Conservation (phyloP, 257 asterid genomes). For the Scutellaria barbata region DNA sequence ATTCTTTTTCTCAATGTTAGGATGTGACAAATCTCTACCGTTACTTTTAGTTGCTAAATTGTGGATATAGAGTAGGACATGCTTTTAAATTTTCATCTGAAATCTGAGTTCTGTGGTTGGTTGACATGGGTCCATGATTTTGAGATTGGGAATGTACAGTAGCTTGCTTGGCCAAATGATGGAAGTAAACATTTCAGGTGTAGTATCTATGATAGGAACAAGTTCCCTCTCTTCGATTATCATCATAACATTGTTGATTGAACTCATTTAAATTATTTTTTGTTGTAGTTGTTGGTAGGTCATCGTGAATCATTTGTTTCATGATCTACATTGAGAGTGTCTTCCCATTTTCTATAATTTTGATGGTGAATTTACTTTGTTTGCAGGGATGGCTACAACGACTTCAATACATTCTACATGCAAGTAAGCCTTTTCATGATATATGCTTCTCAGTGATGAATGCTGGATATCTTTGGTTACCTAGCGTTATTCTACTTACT, state of each 20-base stretch:
- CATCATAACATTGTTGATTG: slow-evolving; percentile 10
- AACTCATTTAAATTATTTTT: slow-evolving; percentile 6
- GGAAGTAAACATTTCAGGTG: background rate
- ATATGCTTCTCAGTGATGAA: slow-evolving; percentile 33
- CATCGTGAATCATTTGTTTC: slow-evolving; percentile 32
- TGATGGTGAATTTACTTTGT: slow-evolving; percentile 47
- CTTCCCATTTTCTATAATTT: slow-evolving; percentile 22
- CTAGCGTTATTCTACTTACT: slow-evolving; percentile 27
- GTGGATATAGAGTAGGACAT: background rate
- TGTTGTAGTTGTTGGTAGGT: slow-evolving; percentile 17
- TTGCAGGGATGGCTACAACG: slow-evolving; percentile 99
- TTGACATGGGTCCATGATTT: slow-evolving; percentile 2
- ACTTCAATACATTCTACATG: slow-evolving; percentile 98
- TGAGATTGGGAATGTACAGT: background rate
- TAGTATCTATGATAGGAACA: slow-evolving; percentile 5
- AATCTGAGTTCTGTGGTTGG: background rate
- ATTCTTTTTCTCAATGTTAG: background rate
- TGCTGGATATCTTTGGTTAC: slow-evolving; percentile 24
- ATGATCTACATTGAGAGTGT: slow-evolving; percentile 24
- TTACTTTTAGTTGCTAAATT: background rate
- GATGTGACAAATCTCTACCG: background rate
- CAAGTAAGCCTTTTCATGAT: slow-evolving; percentile 70
- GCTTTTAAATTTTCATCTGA: background rate
- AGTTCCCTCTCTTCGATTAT: slow-evolving; percentile 20
- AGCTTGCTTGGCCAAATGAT: background rate